Evolutionary conservation across 2,329 filamentous ascomycete species (phyloP), one percentile per base, ranked within the genome.

Genomic region (Fusarium compactum): DNA sequence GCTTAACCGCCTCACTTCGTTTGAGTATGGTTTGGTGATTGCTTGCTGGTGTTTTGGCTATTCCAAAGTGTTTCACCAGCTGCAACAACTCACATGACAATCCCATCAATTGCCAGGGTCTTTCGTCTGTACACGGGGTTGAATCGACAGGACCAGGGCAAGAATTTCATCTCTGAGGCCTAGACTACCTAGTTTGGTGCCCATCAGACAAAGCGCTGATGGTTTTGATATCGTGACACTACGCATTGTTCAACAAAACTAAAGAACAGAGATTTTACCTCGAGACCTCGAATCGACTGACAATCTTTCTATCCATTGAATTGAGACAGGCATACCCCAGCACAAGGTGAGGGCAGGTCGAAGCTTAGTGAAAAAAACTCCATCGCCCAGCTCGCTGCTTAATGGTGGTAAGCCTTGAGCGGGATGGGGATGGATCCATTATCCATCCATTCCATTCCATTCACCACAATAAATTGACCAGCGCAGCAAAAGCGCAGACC

Each of bases 1-100:
- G 50, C 61, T 65, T 70, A 73, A 61, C 69, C 73, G 69, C 73
- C 73, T 75, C 73, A 73, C 67, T 71, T 72, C 45, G 34, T 62
- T 65, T 40, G 44, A 40, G 38, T 45, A 50, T 58, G 43, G 61
- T 46, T 62, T 53, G 51, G 44, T 25, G 67, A 45, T 22, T 54
- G 58, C 45, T 67, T 44, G 30, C 34, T 68, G 32, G 46, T 56
- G 44, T 56, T 41, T 68, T 45, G 55, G 40, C 62, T 61, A 47
- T 64, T 50, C 25, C 45, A 18, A 25, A 53, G 34, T 46, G 63
- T 71, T 68, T 71, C 58, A 61, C 58, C 30, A 54, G 56, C 32
- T 63, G 45, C 51, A 47, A 45, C 55, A 64, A 38, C 50, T 71
- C 63, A 62, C 67, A 48, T 58, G 62, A 48, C 40, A 51, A 55